phyloP scores from a whole-genome alignment of 257 asterid species.

The Scutellaria minor region DNA sequence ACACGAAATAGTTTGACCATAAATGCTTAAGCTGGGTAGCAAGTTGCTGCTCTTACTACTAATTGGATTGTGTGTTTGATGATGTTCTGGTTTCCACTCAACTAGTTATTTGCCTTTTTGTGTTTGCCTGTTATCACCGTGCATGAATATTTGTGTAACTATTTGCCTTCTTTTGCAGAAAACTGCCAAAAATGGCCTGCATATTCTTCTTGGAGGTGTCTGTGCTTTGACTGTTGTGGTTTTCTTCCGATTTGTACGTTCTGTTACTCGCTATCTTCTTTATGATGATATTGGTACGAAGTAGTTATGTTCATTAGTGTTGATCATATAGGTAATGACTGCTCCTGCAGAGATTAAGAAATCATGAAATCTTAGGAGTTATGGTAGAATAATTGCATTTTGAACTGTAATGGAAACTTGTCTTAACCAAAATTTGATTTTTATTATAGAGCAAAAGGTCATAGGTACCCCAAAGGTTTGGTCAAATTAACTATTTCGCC shows the following conservation, averaged over 20 bases:
- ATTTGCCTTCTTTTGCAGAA: conserved; percentile 53
- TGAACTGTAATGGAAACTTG: conserved; percentile 20
- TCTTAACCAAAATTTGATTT: conserved; percentile 5
- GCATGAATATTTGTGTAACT: conserved; percentile 22
- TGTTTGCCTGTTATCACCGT: conserved; percentile 12
- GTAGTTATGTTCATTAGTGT: conserved; percentile 18
- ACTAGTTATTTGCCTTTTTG: not conserved
- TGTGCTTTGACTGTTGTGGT: conserved; percentile 90
- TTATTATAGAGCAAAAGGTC: not conserved
- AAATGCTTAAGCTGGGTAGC: conserved; percentile 4
- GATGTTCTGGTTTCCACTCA: conserved; percentile 24
- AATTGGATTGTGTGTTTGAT: conserved; percentile 5
- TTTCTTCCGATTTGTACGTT: conserved; percentile 93
- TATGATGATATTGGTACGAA: conserved; percentile 17
- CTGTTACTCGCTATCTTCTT: conserved; percentile 30
- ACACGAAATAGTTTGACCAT: not conserved
- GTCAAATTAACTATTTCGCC: no score
- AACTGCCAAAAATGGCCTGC: conserved; percentile 88
- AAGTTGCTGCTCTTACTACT: conserved; percentile 16
- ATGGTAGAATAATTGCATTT: conserved; percentile 13
- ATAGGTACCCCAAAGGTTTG: no score
- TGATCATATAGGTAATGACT: not conserved
- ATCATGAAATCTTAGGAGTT: conserved; percentile 20
- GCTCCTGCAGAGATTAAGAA: not conserved
- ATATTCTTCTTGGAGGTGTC: conserved; percentile 91